Evolutionary conservation across 148 eudicot genomes (phyloP).

Genomic region (Pharnaceum exiguum): DNA sequence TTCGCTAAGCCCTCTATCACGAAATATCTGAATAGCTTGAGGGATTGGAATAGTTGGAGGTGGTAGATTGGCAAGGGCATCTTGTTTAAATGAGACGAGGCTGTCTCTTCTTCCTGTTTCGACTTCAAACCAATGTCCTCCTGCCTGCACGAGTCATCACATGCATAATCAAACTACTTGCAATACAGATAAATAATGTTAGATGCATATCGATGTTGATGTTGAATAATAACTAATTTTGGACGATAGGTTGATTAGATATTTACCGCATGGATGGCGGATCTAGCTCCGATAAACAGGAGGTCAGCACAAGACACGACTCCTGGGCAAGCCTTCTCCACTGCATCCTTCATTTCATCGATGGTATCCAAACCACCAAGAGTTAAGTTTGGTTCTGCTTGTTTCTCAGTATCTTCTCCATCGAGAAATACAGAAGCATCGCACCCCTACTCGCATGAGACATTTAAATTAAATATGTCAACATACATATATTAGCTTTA

Average conservation of each 20-base stretch:
- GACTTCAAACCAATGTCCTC: conserved; percentile 33
- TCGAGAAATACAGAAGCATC: conserved; percentile 46
- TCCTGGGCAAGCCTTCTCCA: conserved; percentile 24
- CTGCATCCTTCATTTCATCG: conserved; percentile 27
- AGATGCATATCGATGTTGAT: background rate
- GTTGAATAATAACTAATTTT: background rate
- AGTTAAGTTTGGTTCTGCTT: conserved; percentile 21
- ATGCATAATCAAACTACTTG: background rate
- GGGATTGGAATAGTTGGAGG: conserved; percentile 7
- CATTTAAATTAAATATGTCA: background rate
- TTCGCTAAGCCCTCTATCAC: background rate
- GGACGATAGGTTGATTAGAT: background rate
- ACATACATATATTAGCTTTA: background rate
- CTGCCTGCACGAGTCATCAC: conserved; percentile 16
- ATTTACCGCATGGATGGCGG: conserved; percentile 28
- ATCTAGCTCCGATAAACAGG: conserved; percentile 31
- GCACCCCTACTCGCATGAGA: conserved; percentile 26
- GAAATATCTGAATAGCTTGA: conserved; percentile 3
- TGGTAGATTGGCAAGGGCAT: conserved; percentile 8
- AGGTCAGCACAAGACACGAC: conserved; percentile 40
- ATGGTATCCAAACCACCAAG: conserved; percentile 34
- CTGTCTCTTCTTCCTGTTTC: conserved; percentile 44
- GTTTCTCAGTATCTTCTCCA: conserved; percentile 33
- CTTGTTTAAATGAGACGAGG: conserved; percentile 1
- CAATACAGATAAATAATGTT: too few relatives aligned